These are phyloP conservation scores for Tylopilus sp. DNA, from an alignment of 768 basidiomycete genomes.

Conservation along the genomic window DNA sequence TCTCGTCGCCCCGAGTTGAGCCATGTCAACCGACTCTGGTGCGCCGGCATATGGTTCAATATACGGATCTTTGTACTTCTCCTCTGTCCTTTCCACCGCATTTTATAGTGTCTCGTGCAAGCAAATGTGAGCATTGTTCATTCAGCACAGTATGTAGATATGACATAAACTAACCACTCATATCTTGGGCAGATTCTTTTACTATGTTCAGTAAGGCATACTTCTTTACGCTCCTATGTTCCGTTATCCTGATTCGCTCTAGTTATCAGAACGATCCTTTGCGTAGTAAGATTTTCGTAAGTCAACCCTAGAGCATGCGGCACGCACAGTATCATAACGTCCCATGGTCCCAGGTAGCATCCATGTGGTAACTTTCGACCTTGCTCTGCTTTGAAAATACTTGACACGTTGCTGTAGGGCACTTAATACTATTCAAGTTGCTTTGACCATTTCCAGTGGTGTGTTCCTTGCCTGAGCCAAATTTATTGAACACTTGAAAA, in stretches of 20 bases:
- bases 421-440: constrained; percentile 7
- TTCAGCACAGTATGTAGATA: background rate
- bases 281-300: constrained; percentile 8
- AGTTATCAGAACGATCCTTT: constrained; percentile 8
- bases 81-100: background rate
- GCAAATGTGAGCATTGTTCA: background rate
- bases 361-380: background rate
- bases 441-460: constrained; percentile 7
- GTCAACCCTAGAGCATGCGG: background rate
- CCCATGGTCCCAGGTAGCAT: constrained; percentile 1
- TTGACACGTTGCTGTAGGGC: background rate
- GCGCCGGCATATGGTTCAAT: background rate
- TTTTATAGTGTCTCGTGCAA: constrained; percentile 1
- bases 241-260: background rate
- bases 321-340: background rate
- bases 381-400: no score
- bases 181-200: constrained; percentile 4
- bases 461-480: background rate
- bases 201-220: constrained; percentile 1
- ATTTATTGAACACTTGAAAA: background rate
- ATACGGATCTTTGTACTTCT: background rate
- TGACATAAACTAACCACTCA: background rate
- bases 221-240: background rate
- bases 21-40: background rate
- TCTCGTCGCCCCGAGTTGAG: background rate